Base-by-base conservation (phyloP, 208 protist genomes). In the Leptomonas pyrrhocoris region DNA sequence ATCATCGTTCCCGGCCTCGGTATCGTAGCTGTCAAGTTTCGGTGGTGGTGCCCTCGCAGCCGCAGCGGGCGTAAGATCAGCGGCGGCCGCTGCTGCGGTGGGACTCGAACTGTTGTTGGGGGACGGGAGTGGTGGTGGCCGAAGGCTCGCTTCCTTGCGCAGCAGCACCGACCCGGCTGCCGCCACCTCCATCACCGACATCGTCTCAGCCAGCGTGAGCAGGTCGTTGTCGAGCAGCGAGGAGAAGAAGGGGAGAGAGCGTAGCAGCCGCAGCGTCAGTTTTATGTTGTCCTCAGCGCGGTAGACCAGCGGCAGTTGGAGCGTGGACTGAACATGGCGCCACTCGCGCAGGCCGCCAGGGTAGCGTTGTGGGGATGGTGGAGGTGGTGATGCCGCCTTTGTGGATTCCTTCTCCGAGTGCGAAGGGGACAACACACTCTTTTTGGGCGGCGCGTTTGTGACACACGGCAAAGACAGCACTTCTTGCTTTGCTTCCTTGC, bases 271-370 rank as follows among this genome's bases (percentile, higher is more conserved):
- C 23, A 91, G 48, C 18, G 77, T 81, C 2, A 88, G 63, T 2
- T 36, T 50, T 38, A 92, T 74, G 21, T 85, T 79, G 21, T 74
- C 79, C 38, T 81, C 74, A 28, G 53, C 65, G 28, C 89, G 84
- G 62, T 91, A 92, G 23, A 86, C 73, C 19, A 92, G 58, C 12
- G 86, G 84, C 9, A 83, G 68, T 21, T 88, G 75, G 19, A 92
- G 77, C 21, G 77, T 88, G n/a, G 78, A 30, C 72, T 81, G 61
- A 4, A 94, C 78, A 16, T 50, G 43, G 28, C 70, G 68, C 85
- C 85, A 94, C 50, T 74, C 71, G 4, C 46, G 63, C 58, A 61
- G 57, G 4, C 57, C 58, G 11, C 43, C 27, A 1, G 46, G 30
- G 27, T 21, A 67, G 16, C 34, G 30, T 13, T 2, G 19, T 28